These are phyloP conservation scores for Austroboletus niveus DNA, from an alignment of 1,284 basidiomycete genomes.

Conservation along the genomic window DNA sequence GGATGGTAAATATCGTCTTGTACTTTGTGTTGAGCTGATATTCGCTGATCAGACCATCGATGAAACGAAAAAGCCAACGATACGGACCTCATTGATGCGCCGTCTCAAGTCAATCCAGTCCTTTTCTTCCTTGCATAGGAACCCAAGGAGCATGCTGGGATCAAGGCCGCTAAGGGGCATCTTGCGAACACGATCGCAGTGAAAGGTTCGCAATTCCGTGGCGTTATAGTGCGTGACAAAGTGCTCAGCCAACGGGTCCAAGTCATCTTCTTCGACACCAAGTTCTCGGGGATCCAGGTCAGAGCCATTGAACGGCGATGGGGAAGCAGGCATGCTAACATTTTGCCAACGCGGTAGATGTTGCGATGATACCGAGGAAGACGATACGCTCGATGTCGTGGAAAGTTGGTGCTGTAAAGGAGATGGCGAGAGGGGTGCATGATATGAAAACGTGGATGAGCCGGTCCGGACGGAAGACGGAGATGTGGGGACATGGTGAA, in stretches of 20 bases:
- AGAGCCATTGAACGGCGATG: constrained; percentile 31
- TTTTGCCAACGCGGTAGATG: constrained; percentile 30
- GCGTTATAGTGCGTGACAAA: constrained; percentile 62
- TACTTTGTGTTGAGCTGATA: constrained; percentile 53
- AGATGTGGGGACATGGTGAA: constrained; percentile 45
- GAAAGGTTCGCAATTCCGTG: constrained; percentile 82
- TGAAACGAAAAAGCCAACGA: not conserved
- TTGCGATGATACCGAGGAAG: constrained; percentile 21
- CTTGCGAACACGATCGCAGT: constrained; percentile 91
- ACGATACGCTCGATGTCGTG: constrained; percentile 38
- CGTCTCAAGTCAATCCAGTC: constrained; percentile 84
- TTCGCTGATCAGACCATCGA: constrained; percentile 1
- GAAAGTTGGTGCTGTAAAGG: constrained; percentile 63
- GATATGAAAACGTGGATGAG: constrained; percentile 58
- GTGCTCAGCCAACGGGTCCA: constrained; percentile 53
- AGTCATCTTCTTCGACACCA: constrained; percentile 32
- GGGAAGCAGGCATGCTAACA: constrained; percentile 24
- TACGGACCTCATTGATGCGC: constrained; percentile 67
- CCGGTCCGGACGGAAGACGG: constrained; percentile 54
- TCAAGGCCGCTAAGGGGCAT: constrained; percentile 91
- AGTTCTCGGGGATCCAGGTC: constrained; percentile 41
- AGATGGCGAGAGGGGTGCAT: constrained; percentile 53
- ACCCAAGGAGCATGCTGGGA: constrained; percentile 96
- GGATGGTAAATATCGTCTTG: constrained; percentile 77
- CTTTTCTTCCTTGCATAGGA: constrained; percentile 77